Evolutionary conservation across 176 grass and related monocot species (phyloP).

Genomic region (Avena insularis): DNA sequence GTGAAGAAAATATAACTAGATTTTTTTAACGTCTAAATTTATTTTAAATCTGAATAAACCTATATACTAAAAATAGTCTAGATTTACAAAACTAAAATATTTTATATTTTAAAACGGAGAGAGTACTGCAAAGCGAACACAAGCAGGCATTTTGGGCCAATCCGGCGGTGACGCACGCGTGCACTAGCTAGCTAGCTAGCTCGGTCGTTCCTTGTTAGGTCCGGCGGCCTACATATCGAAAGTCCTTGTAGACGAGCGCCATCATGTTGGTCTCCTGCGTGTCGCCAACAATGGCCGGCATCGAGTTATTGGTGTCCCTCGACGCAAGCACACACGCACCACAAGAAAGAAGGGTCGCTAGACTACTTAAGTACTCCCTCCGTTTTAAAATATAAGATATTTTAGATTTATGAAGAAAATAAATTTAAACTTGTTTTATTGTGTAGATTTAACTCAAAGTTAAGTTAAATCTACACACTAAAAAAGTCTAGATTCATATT

Average conservation of each 20-base stretch:
- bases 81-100: too few species aligned
- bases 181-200: slow-evolving; percentile 1
- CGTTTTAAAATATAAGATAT: too few species aligned
- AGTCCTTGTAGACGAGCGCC: not conserved
- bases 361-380: too few species aligned
- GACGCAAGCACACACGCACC: not conserved
- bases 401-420: too few species aligned
- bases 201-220: slow-evolving; percentile 14
- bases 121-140: not conserved
- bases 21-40: not conserved
- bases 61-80: too few species aligned
- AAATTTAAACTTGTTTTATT: too few species aligned
- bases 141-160: not conserved
- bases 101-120: too few species aligned
- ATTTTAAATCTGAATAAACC: too few species aligned
- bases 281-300: slow-evolving; percentile 19
- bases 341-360: not conserved
- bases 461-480: too few species aligned
- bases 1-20: too few species aligned
- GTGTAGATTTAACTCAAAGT: too few species aligned
- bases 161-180: not conserved
- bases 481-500: too few species aligned
- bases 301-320: not conserved
- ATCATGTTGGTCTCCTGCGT: slow-evolving; percentile 3
- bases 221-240: not conserved